Conservation (phyloP, 306 rosid genomes). For the Spatholobus suberectus region DNA sequence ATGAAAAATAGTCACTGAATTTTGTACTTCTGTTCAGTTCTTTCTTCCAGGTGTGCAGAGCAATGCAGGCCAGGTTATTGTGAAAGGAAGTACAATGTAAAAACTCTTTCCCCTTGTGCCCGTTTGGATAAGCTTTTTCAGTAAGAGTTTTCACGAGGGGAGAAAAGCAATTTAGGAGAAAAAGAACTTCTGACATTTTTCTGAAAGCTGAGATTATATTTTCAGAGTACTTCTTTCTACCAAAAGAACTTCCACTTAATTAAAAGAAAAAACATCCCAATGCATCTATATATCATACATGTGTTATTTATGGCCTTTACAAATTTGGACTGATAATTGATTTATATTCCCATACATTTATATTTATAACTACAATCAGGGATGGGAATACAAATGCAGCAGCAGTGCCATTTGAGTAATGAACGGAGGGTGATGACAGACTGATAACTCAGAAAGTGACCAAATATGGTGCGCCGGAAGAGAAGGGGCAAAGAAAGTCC, state of each 20-base stretch:
- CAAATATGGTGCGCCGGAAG: not conserved
- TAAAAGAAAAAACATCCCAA: not conserved
- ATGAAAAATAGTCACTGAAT: not conserved
- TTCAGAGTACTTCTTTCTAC: too few relatives aligned
- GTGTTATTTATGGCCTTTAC: not conserved
- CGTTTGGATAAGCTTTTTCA: not conserved
- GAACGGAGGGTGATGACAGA: not conserved
- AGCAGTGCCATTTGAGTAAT: not conserved
- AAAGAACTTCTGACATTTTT: not conserved
- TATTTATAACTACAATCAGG: not conserved
- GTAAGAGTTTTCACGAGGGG: not conserved
- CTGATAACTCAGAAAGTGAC: not conserved
- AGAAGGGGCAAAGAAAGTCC: not conserved
- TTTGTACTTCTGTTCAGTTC: not conserved
- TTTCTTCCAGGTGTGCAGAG: not conserved
- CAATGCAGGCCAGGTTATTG: not conserved
- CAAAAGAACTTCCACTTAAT: too few relatives aligned
- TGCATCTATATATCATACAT: not conserved
- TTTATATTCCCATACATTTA: not conserved
- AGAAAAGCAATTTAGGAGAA: not conserved
- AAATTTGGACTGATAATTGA: not conserved
- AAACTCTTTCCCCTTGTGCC: not conserved
- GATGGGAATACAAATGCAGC: not conserved
- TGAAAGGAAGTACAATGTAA: not conserved
- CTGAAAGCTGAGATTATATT: not conserved